Conservation (phyloP, 2,329 filamentous ascomycete genomes). For the Bertia moriformis region DNA sequence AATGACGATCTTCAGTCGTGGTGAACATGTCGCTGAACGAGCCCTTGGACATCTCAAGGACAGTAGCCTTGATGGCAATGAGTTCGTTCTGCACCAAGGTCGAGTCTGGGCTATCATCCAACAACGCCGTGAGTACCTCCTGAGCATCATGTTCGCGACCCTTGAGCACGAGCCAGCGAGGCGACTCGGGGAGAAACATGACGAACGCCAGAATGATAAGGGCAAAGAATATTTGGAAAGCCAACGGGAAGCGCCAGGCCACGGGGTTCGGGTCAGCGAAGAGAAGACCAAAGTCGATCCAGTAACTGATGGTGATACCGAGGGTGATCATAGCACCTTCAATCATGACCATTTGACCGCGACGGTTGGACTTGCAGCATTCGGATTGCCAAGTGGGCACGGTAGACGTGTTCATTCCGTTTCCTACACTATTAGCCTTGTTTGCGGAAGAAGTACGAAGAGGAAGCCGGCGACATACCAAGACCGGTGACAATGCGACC, state of each 20-base stretch:
- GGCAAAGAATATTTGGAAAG: constrained; percentile 41
- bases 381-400: constrained; percentile 48
- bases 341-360: constrained; percentile 46
- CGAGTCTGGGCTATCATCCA: constrained; percentile 25
- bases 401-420: constrained; percentile 25
- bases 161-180: constrained; percentile 27
- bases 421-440: constrained; percentile 6
- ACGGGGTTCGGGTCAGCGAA: constrained; percentile 30
- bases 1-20: constrained; percentile 33
- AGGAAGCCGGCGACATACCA: constrained; percentile 12
- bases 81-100: constrained; percentile 39
- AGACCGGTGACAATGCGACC: constrained; percentile 31
- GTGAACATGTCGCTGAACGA: constrained; percentile 27
- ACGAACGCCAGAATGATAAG: constrained; percentile 38
- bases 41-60: constrained; percentile 34
- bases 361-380: constrained; percentile 33
- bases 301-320: constrained; percentile 42
- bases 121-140: constrained; percentile 24
- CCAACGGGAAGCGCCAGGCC: constrained; percentile 46
- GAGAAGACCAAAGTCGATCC: constrained; percentile 43
- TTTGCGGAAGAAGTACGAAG: constrained; percentile 8
- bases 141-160: constrained; percentile 26
- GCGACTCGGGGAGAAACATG: constrained; percentile 22
- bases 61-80: constrained; percentile 39
- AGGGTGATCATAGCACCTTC: constrained; percentile 41